Evolutionary conservation across 768 basidiomycete genomes (phyloP).

Genomic region (Tylopilus rubrobrunneus): DNA sequence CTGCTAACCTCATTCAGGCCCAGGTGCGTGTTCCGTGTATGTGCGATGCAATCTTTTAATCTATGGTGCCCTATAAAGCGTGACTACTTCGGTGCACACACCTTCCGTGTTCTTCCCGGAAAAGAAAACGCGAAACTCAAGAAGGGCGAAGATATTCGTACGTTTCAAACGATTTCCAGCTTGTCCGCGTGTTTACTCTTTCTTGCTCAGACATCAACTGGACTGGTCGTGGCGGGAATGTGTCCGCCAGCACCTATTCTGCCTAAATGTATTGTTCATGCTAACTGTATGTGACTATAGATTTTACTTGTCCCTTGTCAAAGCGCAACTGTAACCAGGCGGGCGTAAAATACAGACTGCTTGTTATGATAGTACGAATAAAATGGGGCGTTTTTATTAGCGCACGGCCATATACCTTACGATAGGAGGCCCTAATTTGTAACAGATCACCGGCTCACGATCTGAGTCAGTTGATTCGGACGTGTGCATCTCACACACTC

Average conservation of each 20-base stretch:
- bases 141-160: constrained; percentile 83
- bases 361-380: constrained; percentile 14
- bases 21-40: constrained; percentile 49
- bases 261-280: constrained; percentile 38
- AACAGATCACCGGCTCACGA: no score
- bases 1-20: constrained; percentile 92
- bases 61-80: constrained; percentile 45
- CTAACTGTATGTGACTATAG: constrained; percentile 13
- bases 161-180: constrained; percentile 32
- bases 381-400: constrained; percentile 1
- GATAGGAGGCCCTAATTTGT: no score
- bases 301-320: constrained; percentile 9
- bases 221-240: constrained; percentile 96
- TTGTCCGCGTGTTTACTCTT: constrained; percentile 1
- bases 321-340: constrained; percentile 12
- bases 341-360: constrained; percentile 13
- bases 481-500: not conserved
- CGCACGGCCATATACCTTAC: not conserved
- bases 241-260: constrained; percentile 83
- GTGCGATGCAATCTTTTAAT: not conserved
- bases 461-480: no score
- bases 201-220: constrained; percentile 81
- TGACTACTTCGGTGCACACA: constrained; percentile 99
- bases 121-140: constrained; percentile 84
- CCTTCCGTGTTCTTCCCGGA: constrained; percentile 91